A percentile compares a stretch with the other conserved stretches of the same genome.
phyloP scores from a whole-genome alignment of 1,284 basidiomycete genomes.

The Trichosporon ovoides region DNA sequence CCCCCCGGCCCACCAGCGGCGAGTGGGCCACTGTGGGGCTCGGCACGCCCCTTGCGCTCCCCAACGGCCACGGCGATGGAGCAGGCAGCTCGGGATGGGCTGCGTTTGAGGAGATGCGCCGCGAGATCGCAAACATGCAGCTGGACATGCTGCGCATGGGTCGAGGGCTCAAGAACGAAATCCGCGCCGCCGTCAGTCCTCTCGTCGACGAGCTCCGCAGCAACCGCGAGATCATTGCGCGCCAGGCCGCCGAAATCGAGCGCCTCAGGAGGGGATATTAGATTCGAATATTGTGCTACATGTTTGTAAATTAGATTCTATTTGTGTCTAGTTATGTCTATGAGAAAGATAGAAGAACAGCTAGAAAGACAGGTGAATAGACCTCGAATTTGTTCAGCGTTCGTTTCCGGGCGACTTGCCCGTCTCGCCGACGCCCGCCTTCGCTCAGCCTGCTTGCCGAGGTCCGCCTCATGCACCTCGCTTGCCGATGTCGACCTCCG shows the following conservation, averaged over 20 bases:
- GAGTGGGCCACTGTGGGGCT: neutral
- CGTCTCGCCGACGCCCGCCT: too few species aligned
- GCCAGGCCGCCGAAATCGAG: slow-evolving; percentile 33
- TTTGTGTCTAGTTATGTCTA: neutral
- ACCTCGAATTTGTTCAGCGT: neutral
- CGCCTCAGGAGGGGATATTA: slow-evolving; percentile 29
- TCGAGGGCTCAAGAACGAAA: slow-evolving; percentile 30
- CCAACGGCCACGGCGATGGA: neutral
- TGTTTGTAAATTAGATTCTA: neutral
- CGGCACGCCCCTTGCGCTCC: neutral
- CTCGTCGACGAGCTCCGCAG: slow-evolving; percentile 24
- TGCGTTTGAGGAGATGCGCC: slow-evolving; percentile 22
- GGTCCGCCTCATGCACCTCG: too few species aligned
- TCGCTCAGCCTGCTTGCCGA: too few species aligned
- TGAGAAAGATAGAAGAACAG: neutral
- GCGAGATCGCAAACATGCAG: slow-evolving; percentile 31
- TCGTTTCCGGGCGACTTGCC: too few species aligned
- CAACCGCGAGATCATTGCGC: slow-evolving; percentile 28
- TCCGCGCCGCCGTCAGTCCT: slow-evolving; percentile 25
- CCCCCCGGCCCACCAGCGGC: neutral
- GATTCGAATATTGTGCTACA: neutral
- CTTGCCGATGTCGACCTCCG: too few species aligned
- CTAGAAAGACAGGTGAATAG: neutral
- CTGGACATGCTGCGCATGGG: slow-evolving; percentile 38
- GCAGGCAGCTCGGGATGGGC: neutral